Evolutionary conservation across 2,329 filamentous ascomycete genomes (phyloP), one percentile per base, ranked within the genome.

Genomic region (Fusarium sublunatum): DNA sequence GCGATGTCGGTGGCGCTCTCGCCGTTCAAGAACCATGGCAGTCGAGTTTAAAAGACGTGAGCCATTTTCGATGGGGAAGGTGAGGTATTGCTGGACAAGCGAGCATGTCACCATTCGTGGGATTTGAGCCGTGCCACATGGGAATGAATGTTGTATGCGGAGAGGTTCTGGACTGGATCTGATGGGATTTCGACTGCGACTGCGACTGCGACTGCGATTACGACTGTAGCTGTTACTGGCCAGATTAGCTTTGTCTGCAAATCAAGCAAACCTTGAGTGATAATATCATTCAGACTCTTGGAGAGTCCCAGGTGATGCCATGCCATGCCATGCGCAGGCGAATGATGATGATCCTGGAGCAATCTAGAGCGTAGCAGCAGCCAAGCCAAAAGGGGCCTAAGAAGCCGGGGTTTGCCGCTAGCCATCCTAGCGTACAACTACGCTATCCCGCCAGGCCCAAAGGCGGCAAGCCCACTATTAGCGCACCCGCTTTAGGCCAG

Each of bases 401-500:
- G 31, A 41, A 40, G 39, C 56, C 58, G 52, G 58, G 58, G 51
- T 48, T 56, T 48, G 50, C 54, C 54, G 46, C 61, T 42, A 52
- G 19, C 31, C 41, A 25, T 35, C 39, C 32, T 41, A 29, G 51
- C 13, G 35, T 49, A 38, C 19, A 2, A 39, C 61, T 65, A 42
- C 46, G 34, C 29, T 54, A 32, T 64, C 51, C 42, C 64, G 53
- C 67, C 61, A 68, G 40, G 41, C 67, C 41, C 56, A 63, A 50
- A 70, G 53, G 45, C 65, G 66, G 51, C 63, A 69, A 69, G 63
- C 29, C 52, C 35, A 25, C 34, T 10, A 34, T 29, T 70, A 70
- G 67, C 59, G 52, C 65, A 63, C 65, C 67, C 67, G 67, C 53
- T 65, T 68, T 41, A 11, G 60, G 63, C 58, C 52, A 45, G 46